phyloP scores from a whole-genome alignment of 2,329 filamentous ascomycete genomes.

The Tolypocladium amazonense region DNA sequence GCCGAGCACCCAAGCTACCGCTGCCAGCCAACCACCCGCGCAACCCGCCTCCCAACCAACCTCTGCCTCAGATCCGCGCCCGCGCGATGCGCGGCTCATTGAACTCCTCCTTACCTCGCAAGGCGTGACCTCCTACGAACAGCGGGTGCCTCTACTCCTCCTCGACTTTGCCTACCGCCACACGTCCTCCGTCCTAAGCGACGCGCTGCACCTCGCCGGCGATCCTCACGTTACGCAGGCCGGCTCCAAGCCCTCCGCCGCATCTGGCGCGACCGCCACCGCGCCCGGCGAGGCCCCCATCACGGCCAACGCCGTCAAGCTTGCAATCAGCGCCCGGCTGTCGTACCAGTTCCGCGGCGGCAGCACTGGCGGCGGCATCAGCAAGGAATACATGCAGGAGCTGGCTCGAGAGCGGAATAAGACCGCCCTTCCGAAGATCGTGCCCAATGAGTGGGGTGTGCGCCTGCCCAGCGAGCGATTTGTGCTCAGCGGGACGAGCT shows the following conservation, averaged over 20 bases:
- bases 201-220: slow-evolving; percentile 57
- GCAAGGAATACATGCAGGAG: slow-evolving; percentile 69
- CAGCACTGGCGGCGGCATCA: slow-evolving; percentile 40
- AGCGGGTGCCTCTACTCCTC: slow-evolving; percentile 70
- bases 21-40: slow-evolving; percentile 14
- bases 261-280: slow-evolving; percentile 36
- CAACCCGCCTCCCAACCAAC: slow-evolving; percentile 16
- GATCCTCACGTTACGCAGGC: slow-evolving; percentile 57
- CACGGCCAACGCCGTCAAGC: slow-evolving; percentile 54
- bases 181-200: slow-evolving; percentile 59
- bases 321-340: slow-evolving; percentile 60
- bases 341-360: slow-evolving; percentile 57
- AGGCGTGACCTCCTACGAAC: slow-evolving; percentile 70
- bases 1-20: slow-evolving; percentile 23
- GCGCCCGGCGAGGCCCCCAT: slow-evolving; percentile 46
- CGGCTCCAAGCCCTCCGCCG: slow-evolving; percentile 38
- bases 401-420: slow-evolving; percentile 63
- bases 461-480: slow-evolving; percentile 58
- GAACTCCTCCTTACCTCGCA: slow-evolving; percentile 71
- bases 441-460: slow-evolving; percentile 57
- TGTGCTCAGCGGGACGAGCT: slow-evolving; percentile 54
- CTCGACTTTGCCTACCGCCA: slow-evolving; percentile 83
- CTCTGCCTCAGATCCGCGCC: slow-evolving; percentile 41
- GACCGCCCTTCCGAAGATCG: slow-evolving; percentile 51
- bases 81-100: slow-evolving; percentile 69